These are phyloP conservation scores for Hyparrhenia diplandra DNA, from an alignment of 176 grass and related monocot species.

Conservation along the genomic window DNA sequence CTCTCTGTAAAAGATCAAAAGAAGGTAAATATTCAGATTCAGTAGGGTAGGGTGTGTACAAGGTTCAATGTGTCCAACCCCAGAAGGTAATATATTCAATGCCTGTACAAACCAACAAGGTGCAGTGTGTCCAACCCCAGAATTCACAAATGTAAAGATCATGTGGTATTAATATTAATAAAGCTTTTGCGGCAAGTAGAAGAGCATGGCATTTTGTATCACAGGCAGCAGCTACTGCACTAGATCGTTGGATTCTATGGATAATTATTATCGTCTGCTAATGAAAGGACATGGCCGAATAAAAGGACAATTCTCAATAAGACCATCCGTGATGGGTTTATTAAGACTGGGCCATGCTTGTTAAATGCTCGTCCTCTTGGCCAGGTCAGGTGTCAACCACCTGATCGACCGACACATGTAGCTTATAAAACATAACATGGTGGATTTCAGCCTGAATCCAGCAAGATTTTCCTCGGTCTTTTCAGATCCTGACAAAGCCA, in stretches of 20 bases:
- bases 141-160: not conserved
- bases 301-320: conserved; percentile 41
- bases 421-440: not conserved
- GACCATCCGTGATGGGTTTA: conserved; percentile 9
- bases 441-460: conserved; percentile 11
- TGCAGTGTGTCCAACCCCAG: not conserved
- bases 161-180: not conserved
- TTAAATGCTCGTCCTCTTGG: conserved; percentile 27
- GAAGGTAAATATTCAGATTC: conserved; percentile 23
- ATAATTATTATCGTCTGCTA: conserved; percentile 18
- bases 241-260: conserved; percentile 37
- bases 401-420: conserved; percentile 46
- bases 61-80: too few relatives aligned
- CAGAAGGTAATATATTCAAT: too few relatives aligned
- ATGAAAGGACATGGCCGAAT: conserved; percentile 28
- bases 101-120: not conserved
- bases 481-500: conserved; percentile 10
- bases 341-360: conserved; percentile 36
- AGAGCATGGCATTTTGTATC: not conserved
- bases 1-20: conserved; percentile 55
- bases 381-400: conserved; percentile 30
- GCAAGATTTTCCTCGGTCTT: not conserved
- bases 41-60: too few relatives aligned
- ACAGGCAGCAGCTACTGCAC: conserved; percentile 18
- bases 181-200: conserved; percentile 1